Percentiles rank a stretch among this genome's conserved stretches.
Conservation (phyloP, 1,139 yeast genomes). For the Hanseniaspora sp. region DNA sequence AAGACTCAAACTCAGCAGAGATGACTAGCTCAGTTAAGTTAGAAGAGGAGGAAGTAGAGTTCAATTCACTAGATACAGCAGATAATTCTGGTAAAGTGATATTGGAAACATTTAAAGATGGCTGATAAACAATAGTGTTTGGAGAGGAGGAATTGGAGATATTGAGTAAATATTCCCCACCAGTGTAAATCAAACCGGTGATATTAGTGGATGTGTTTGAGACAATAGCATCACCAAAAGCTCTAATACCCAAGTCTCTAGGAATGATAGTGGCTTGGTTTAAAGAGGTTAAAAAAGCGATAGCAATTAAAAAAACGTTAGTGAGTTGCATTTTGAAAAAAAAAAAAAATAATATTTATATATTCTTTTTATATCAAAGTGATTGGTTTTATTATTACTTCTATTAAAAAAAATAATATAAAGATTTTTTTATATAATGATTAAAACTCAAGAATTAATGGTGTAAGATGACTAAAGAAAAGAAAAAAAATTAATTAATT, state of each 20-base stretch:
- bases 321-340: background rate
- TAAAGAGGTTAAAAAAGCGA: background rate
- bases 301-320: background rate
- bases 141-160: constrained; percentile 10
- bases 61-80: constrained; percentile 14
- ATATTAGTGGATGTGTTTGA: constrained; percentile 10
- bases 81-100: constrained; percentile 19
- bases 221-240: constrained; percentile 5
- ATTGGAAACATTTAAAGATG: constrained; percentile 24
- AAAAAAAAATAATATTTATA: background rate
- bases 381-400: too few relatives aligned
- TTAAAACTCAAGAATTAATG: too few relatives aligned
- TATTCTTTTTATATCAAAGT: background rate
- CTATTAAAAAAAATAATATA: too few relatives aligned
- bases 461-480: too few relatives aligned
- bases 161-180: constrained; percentile 2
- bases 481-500: too few relatives aligned
- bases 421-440: too few relatives aligned
- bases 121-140: constrained; percentile 19
- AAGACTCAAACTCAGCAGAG: constrained; percentile 21
- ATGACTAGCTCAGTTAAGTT: constrained; percentile 24
- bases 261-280: constrained; percentile 13
- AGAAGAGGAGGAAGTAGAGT: constrained; percentile 20
- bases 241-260: background rate
- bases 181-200: constrained; percentile 13